Base-by-base conservation (phyloP, 495 filamentous ascomycete genomes). In the Xylaria palmicola region DNA sequence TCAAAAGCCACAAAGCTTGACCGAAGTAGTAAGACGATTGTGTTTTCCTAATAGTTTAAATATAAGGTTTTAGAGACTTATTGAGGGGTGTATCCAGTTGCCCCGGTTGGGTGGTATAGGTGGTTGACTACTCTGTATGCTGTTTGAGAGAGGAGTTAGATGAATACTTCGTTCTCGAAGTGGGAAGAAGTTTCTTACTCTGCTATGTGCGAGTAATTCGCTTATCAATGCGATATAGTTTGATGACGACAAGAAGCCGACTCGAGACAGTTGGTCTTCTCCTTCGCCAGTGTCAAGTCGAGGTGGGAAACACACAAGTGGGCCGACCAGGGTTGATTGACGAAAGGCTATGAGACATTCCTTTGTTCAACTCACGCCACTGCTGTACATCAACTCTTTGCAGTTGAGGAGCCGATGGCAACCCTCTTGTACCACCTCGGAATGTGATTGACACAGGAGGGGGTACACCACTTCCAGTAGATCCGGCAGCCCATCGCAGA, bases 361-460 rank as follows among this genome's bases (percentile, higher is more conserved):
- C 27, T 59, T 37, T 50, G 20, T 45, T 69, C 60, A 71, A 58
- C 56, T 44, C 19, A n/a, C 47, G 36, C 60, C 66, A 43, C 62
- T 66, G 13, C 62, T 64, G 12, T 64, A 62, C 32, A 80, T 65
- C 62, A 78, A 69, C n/a, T 80, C 76, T 62, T 78, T 78, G 58
- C 79, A 80, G 19, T 70, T 64, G 22, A 64, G 61, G 22, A 81
- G 58, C 29, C 79, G 70, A 41, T 70, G 62, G 36, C 72, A 71
- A 17, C 78, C 79, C 59, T 81, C 79, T 45, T 71, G 68, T 4
- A 81, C 66, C 15, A 81, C 43, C 50, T 80, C 78, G 1, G 74
- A 77, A 48, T 80, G 71, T 7, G 78, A 77, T 56, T 79, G 76
- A 1, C 62, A 62, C 47, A 79, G 67, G 26, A 78, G 75, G 1